Conservation (phyloP, 768 basidiomycete species). For the Lenzites betulinus region DNA sequence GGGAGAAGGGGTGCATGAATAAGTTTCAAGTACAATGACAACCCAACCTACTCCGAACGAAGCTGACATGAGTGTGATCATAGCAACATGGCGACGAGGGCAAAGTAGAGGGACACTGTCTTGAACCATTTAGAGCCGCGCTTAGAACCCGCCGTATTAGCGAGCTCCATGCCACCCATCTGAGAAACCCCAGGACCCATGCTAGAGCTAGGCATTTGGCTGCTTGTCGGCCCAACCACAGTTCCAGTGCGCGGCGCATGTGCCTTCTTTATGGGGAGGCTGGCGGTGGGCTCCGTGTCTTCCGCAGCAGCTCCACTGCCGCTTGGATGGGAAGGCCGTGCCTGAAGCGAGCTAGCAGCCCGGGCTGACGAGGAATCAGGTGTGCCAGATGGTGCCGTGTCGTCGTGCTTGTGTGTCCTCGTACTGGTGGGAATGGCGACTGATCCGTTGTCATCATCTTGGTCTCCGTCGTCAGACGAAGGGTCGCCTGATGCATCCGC, state of each 20-base stretch:
- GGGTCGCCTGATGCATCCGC: neutral
- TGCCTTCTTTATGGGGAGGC: conserved; percentile 15
- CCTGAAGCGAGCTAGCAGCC: neutral
- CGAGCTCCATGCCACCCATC: conserved; percentile 12
- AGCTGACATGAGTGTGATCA: neutral
- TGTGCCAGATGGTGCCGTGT: neutral
- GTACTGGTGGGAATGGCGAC: neutral
- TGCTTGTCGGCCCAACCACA: neutral
- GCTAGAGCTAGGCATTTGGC: neutral
- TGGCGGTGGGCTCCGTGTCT: conserved; percentile 9
- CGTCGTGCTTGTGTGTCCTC: neutral
- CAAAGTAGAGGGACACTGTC: neutral
- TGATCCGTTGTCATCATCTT: neutral
- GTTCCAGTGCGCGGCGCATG: neutral
- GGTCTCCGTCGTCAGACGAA: neutral
- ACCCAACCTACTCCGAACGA: neutral
- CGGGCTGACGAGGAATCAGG: neutral
- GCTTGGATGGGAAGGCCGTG: neutral
- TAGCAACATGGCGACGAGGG: conserved; percentile 8
- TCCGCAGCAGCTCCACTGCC: neutral
- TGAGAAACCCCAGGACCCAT: conserved; percentile 12
- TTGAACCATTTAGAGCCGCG: neutral
- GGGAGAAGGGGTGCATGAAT: neutral
- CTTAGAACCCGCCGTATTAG: neutral
- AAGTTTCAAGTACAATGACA: neutral